Base-by-base conservation (phyloP, 2,329 filamentous ascomycete genomes). In the Neocatenulostroma microsporum region DNA sequence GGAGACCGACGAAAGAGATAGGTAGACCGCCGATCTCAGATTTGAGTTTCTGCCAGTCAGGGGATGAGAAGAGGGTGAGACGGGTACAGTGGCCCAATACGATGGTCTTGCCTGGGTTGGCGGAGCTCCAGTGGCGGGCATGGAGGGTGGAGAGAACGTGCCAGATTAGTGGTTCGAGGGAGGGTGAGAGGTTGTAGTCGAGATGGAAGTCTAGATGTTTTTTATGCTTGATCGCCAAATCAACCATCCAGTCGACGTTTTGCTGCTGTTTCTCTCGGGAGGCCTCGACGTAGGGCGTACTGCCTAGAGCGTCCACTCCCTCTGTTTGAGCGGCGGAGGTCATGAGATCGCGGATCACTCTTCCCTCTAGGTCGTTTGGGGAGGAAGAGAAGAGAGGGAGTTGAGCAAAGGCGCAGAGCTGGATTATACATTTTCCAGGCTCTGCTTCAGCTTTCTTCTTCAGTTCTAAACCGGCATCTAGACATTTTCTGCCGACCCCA, bases 351-450 rank as follows among this genome's bases (percentile, higher is more conserved):
- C 69, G 64, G 47, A 81, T 80, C 28, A 67, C 55, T 1, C 62
- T 58, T 3, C 12, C 71, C 29, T 70, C 63, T n/a, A 40, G 38
- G 36, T 60, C 55, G 3, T 39, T 40, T 7, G 45, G 20, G 1
- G 59, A 49, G 2, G 69, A 67, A 1, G 76, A 77, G 53, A 81
- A 80, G 4, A 84, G 62, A 2, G 79, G 74, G 36, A 84, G 72
- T 50, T 85, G 81, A 5, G 81, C 81, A 59, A 84, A 85, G 2
- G 72, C 73, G 48, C 77, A 83, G 3, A 86, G 69, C 55, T 85
- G 81, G 4, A 85, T 59, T 5, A 72, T 61, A 42, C 80, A 74
- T 6, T 64, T 58, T 14, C 68, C 62, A n/a, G n/a, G n/a, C 9
- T 57, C 52, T 53, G 74, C 80, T 35, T 71, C 61, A 3, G 63